Percentiles rank a stretch among this genome's conserved stretches.
Conservation (phyloP, 2,329 filamentous ascomycete species). For the Neocatenulostroma microsporum region DNA sequence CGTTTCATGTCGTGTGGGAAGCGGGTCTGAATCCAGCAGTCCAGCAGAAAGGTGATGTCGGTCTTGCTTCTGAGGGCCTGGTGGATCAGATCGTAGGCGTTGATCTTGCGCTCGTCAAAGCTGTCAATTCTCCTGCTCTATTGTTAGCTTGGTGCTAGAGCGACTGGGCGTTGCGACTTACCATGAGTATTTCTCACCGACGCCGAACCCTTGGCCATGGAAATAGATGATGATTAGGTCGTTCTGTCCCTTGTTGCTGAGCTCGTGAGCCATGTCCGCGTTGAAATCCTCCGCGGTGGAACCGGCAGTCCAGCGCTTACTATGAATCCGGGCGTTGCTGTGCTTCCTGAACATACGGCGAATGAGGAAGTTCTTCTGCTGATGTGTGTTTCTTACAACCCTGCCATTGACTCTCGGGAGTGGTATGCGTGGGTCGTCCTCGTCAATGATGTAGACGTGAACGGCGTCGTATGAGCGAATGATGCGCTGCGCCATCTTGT, state of each 20-base stretch:
- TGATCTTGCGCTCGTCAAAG: not conserved
- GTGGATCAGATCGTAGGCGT: slow-evolving; percentile 2
- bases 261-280: not conserved
- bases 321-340: not conserved
- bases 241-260: not conserved
- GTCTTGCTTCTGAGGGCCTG: not conserved
- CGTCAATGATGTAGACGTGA: not conserved
- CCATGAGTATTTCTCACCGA: not conserved
- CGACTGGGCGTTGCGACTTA: too few relatives aligned
- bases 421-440: too few relatives aligned
- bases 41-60: slow-evolving; percentile 1
- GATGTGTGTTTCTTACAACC: too few relatives aligned
- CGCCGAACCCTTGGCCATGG: not conserved
- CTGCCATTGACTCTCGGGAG: too few relatives aligned
- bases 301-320: not conserved
- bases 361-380: not conserved
- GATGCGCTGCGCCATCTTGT: not conserved
- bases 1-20: not conserved
- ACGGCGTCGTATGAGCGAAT: not conserved
- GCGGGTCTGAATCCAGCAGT: not conserved
- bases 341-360: not conserved
- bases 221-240: slow-evolving; percentile 2
- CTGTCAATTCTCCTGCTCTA: not conserved
- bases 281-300: not conserved
- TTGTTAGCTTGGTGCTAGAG: too few relatives aligned